phyloP scores from a whole-genome alignment of 2,329 filamentous ascomycete genomes.

The Colletotrichum truncatum region DNA sequence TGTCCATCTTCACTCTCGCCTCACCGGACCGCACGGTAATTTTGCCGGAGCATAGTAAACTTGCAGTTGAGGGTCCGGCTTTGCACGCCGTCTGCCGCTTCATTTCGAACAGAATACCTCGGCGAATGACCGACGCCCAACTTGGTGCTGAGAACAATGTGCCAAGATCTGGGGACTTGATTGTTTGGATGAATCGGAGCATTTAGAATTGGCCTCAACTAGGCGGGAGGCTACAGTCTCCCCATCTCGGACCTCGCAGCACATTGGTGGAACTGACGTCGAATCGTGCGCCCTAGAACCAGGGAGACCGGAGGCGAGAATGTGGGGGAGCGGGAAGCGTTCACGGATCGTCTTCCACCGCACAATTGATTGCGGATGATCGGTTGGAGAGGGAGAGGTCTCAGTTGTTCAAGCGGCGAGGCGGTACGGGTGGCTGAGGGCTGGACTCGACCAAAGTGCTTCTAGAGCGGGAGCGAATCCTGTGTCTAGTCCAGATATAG shows the following conservation, averaged over 20 bases:
- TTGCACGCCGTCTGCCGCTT: neutral
- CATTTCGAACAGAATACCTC: conserved; percentile 1
- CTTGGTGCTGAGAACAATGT: conserved; percentile 7
- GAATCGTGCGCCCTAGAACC: conserved; percentile 11
- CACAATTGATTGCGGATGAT: conserved; percentile 19
- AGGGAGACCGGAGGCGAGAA: conserved; percentile 15
- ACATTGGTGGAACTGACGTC: conserved; percentile 26
- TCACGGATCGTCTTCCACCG: conserved; percentile 29
- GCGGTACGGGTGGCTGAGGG: conserved; percentile 4
- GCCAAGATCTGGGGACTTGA: conserved; percentile 13
- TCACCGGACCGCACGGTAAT: neutral
- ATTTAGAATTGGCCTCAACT: conserved; percentile 4
- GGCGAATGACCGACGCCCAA: neutral
- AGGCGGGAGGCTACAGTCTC: neutral
- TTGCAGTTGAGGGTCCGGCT: neutral
- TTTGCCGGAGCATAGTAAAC: neutral
- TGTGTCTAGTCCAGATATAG: neutral
- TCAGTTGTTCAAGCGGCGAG: neutral
- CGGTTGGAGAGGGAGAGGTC: neutral
- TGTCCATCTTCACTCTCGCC: neutral
- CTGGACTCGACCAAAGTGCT: conserved; percentile 1
- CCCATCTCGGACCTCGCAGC: conserved; percentile 10
- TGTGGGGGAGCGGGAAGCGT: conserved; percentile 29
- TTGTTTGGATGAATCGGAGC: conserved; percentile 13
- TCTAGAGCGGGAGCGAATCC: neutral